Conservation (phyloP, 352 stramenopile species). For the Aphanomyces euteiches region DNA sequence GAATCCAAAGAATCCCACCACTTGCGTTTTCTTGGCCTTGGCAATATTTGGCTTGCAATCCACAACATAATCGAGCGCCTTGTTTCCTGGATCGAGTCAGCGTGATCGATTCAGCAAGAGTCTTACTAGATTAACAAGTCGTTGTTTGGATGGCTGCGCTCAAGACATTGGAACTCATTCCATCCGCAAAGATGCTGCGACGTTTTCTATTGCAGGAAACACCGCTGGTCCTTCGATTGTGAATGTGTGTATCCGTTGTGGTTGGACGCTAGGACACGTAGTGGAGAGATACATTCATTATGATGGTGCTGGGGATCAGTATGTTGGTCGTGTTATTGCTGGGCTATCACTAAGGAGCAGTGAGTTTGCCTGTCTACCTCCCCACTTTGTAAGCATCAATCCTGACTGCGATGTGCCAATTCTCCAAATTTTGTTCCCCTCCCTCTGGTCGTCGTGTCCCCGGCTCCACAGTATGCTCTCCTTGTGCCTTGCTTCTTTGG, state of each 20-base stretch:
- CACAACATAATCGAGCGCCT: not conserved
- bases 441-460: too few species aligned
- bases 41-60: conserved; percentile 31
- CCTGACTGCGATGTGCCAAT: too few species aligned
- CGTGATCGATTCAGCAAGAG: not conserved
- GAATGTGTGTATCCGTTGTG: conserved; percentile 24
- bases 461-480: too few species aligned
- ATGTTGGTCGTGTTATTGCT: conserved; percentile 15
- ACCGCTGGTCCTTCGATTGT: conserved; percentile 24
- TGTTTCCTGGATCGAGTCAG: conserved; percentile 10
- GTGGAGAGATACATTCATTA: conserved; percentile 26
- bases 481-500: too few species aligned
- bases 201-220: conserved; percentile 20
- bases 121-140: not conserved
- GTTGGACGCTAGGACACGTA: conserved; percentile 16
- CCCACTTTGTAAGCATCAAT: conserved; percentile 8
- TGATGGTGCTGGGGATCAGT: conserved; percentile 21
- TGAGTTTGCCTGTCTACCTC: conserved; percentile 22
- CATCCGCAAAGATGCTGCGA: conserved; percentile 29
- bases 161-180: conserved; percentile 12
- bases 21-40: conserved; percentile 36
- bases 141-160: too few species aligned
- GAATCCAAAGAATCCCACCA: conserved; percentile 35
- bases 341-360: conserved; percentile 8
- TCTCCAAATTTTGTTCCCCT: too few species aligned